A percentile compares a stretch with the other conserved stretches of the same genome.
These are phyloP conservation scores for Pseudopithomyces maydicus DNA, from an alignment of 2,329 filamentous ascomycete genomes.

Conservation along the genomic window DNA sequence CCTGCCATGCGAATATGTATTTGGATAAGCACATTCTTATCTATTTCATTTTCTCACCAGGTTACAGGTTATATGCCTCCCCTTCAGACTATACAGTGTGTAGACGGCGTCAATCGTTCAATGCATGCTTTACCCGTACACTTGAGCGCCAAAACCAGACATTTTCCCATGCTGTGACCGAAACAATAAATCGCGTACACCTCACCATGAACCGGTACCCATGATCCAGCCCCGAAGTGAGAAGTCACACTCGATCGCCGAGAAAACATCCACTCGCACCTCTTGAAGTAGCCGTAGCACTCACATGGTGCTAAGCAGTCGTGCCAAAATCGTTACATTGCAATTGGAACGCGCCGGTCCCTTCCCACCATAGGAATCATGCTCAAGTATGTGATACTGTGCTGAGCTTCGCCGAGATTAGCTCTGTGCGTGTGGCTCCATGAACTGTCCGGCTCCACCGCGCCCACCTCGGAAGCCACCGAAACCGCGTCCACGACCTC, in stretches of 20 bases:
- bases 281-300: no score
- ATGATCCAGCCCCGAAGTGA: no score
- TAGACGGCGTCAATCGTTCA: not conserved
- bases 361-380: not conserved
- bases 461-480: conserved; percentile 49
- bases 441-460: conserved; percentile 26
- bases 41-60: not conserved
- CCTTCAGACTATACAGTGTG: conserved; percentile 1
- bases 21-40: not conserved
- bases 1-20: not conserved
- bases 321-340: no score
- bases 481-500: conserved; percentile 55
- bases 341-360: not conserved
- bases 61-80: not conserved
- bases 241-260: no score
- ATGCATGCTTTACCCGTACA: not conserved
- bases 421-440: conserved; percentile 21
- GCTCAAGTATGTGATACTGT: not conserved
- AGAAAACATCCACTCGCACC: no score
- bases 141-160: not conserved
- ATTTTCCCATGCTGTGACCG: not conserved
- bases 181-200: not conserved
- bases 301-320: no score
- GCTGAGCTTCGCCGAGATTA: conserved; percentile 13
- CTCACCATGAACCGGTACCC: no score